phyloP scores from a whole-genome alignment of 1,284 basidiomycete genomes.

The Fomitopsis pinicola region DNA sequence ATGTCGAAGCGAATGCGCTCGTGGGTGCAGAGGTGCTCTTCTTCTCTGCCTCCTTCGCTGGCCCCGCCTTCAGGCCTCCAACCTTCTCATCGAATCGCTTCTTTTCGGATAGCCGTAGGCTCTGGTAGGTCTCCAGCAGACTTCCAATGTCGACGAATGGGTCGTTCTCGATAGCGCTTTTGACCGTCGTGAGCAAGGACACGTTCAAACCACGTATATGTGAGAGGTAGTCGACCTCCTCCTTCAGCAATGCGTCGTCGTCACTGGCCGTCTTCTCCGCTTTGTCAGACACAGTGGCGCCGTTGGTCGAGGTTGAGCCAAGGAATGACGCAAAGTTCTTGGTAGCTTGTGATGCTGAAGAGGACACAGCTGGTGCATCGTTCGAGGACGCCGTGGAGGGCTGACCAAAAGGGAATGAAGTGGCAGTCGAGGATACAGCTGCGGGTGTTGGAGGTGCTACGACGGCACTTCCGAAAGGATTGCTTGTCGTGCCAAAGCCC shows the following conservation, averaged over 20 bases:
- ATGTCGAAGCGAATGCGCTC: constrained; percentile 8
- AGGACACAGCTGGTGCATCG: constrained; percentile 15
- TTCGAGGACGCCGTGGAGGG: constrained; percentile 1
- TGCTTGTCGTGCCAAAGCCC: constrained; percentile 38
- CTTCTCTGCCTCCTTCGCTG: neutral
- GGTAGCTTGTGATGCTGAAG: constrained; percentile 31
- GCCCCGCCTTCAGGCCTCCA: constrained; percentile 15
- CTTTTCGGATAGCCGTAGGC: constrained; percentile 52
- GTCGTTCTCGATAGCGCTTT: constrained; percentile 63
- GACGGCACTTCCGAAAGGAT: constrained; percentile 6
- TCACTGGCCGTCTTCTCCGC: constrained; percentile 13
- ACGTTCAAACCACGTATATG: constrained; percentile 79
- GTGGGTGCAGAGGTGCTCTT: neutral
- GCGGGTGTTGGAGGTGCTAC: constrained; percentile 11
- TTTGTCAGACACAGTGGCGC: constrained; percentile 4
- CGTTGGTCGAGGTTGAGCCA: constrained; percentile 12
- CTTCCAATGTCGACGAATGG: constrained; percentile 70
- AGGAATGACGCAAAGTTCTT: constrained; percentile 32
- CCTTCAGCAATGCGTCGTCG: constrained; percentile 29
- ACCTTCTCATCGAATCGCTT: constrained; percentile 47
- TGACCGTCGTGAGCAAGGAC: constrained; percentile 62
- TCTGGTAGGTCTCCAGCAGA: constrained; percentile 64
- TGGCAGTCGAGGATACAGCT: constrained; percentile 21
- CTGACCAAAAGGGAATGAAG: constrained; percentile 5
- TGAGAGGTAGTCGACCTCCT: constrained; percentile 58